Evolutionary conservation across 2,329 filamentous ascomycete genomes (phyloP), one percentile per base, ranked within the genome.

Genomic region (Colletotrichum sp.): DNA sequence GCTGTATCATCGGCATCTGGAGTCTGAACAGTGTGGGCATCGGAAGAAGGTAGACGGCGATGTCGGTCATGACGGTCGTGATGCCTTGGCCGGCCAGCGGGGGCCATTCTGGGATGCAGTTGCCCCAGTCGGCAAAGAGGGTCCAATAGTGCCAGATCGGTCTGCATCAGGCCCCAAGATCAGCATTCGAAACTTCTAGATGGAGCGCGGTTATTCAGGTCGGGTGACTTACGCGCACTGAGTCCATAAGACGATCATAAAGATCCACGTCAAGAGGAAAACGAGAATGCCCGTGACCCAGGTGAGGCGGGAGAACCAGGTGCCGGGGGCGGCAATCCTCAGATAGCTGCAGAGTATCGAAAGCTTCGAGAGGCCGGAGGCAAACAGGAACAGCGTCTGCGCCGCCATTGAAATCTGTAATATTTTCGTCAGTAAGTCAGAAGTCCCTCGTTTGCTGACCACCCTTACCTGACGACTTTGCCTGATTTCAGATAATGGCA

Each of bases 341-440:
- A 86, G 80, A 72, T 87, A 87, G 34, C 83, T 85, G 5, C 82
- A 72, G 4, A 87, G 80, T 34, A 87, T 87, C 2, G 86, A 87
- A 4, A 84, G 70, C 73, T 87, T 87, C 22, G 84, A 82, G 3
- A 86, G 75, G 1, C 80, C 81, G 0, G 85, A 86, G 8, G 85
- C 82, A 26, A 85, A 83, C 9, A 86, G 63, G 74, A 87, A 87
- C 8, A 86, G 78, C 18, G 82, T 83, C 78, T 87, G 85, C 2
- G 80, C 84, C 8, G 85, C 84, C 15, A 87, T 80, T 15, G 86
- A 87, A 16, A 86, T 81, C 75, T 87, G 78, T 28, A 81, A 77
- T 4, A 7, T 15, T 2, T 3, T 8, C 26, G 34, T 76, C 28
- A 68, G 68, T 48, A 2, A 12, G 18, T 4, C 3, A 6, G 3